Evolutionary conservation across 345 rosid species (phyloP).

Genomic region (Clarkia xantiana): DNA sequence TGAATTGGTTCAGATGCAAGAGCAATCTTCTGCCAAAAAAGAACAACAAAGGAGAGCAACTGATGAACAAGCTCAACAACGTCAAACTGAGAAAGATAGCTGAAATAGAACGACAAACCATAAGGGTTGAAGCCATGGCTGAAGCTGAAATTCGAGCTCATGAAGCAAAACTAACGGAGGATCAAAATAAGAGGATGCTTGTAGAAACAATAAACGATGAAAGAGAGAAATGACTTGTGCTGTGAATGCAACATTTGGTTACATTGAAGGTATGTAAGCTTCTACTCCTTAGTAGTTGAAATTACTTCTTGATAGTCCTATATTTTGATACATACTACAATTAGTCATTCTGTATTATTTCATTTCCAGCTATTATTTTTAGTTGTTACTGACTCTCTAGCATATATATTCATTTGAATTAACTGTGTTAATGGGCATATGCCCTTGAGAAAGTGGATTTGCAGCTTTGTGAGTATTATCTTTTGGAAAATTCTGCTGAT

Average conservation of each 20-base stretch:
- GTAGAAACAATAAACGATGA: conserved; percentile 72
- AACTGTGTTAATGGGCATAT: too few species aligned
- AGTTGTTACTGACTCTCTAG: too few species aligned
- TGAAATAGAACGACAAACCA: conserved; percentile 79
- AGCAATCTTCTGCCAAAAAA: conserved; percentile 64
- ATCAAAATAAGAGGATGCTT: conserved; percentile 71
- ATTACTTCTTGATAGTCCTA: too few species aligned
- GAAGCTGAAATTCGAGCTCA: conserved; percentile 91
- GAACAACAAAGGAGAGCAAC: conserved; percentile 64
- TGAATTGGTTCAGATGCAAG: conserved; percentile 87
- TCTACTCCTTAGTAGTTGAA: background rate
- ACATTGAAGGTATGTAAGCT: conserved; percentile 61
- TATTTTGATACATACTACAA: too few species aligned
- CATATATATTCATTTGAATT: too few species aligned
- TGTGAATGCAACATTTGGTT: conserved; percentile 65
- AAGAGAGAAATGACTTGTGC: conserved; percentile 93
- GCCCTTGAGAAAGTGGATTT: too few species aligned
- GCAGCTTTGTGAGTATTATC: too few species aligned
- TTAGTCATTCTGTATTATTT: too few species aligned
- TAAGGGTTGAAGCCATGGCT: conserved; percentile 91
- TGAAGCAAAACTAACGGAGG: conserved; percentile 83
- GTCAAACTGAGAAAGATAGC: conserved; percentile 95
- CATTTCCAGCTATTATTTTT: too few species aligned
- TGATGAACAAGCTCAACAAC: conserved; percentile 88
- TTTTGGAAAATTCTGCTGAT: background rate